Percentiles rank a stretch among this genome's conserved stretches.
These are phyloP conservation scores for Luvunga scandens DNA, from an alignment of 345 rosid species.

Conservation along the genomic window DNA sequence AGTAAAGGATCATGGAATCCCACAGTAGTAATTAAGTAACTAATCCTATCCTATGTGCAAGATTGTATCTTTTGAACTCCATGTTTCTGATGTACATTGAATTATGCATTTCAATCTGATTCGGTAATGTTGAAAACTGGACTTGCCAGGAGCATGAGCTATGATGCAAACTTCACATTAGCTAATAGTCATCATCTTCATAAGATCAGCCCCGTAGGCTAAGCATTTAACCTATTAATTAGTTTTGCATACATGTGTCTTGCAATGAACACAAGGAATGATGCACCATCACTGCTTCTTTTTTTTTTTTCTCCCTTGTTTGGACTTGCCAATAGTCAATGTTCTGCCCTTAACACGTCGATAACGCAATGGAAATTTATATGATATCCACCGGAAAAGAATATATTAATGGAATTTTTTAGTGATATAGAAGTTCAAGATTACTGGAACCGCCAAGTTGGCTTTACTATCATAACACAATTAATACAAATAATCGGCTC, in stretches of 20 bases:
- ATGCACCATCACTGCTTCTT: neutral
- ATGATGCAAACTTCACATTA: neutral
- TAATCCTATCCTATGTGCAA: neutral
- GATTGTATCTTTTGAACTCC: neutral
- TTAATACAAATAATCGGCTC: neutral
- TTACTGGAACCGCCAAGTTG: neutral
- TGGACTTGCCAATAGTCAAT: conserved; percentile 21
- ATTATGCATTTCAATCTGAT: neutral
- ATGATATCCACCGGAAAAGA: neutral
- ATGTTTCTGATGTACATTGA: neutral
- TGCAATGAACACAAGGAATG: neutral
- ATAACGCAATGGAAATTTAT: neutral
- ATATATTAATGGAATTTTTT: neutral
- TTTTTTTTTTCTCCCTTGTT: neutral
- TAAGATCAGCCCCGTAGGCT: neutral
- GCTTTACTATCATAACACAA: neutral
- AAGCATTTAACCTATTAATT: neutral
- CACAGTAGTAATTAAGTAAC: no score
- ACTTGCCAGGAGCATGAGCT: neutral
- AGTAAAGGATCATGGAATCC: neutral
- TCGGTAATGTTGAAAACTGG: neutral
- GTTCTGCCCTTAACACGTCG: neutral
- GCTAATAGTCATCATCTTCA: neutral
- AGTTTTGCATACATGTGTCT: neutral
- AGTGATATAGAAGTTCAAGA: neutral